These are phyloP conservation scores for Trichoderma atroviride DNA, from an alignment of 2,329 filamentous ascomycete species.

Conservation along the genomic window DNA sequence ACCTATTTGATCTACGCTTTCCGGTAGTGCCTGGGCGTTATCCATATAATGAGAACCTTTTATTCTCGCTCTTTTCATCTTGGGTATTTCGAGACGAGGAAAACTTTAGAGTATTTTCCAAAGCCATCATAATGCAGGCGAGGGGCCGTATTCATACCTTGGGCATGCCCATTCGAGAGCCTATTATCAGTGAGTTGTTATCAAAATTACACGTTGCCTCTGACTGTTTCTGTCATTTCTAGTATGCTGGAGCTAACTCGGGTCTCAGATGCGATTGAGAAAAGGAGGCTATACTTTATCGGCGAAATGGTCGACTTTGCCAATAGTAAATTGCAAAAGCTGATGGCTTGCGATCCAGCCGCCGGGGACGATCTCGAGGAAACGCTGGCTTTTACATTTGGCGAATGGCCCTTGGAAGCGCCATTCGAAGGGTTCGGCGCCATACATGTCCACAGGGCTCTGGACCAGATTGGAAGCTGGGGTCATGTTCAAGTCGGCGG, in stretches of 20 bases:
- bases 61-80: slow-evolving; percentile 1
- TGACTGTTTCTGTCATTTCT: background rate
- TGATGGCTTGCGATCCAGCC: background rate
- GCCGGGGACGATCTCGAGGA: background rate
- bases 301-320: background rate
- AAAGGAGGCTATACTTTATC: background rate
- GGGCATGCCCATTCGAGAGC: background rate
- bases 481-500: background rate
- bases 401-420: background rate
- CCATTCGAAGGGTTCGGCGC: background rate
- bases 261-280: background rate
- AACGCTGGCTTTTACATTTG: background rate
- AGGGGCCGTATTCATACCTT: slow-evolving; percentile 13
- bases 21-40: background rate
- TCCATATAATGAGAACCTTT: background rate
- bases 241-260: background rate
- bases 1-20: slow-evolving; percentile 37
- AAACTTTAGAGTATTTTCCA: background rate
- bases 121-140: background rate
- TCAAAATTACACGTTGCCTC: background rate
- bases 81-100: slow-evolving; percentile 7
- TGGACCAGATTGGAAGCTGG: background rate
- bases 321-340: background rate
- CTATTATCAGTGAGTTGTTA: slow-evolving; percentile 1
- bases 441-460: background rate